Evolutionary conservation across 805 yeast species (phyloP).

Genomic region (Maudiozyma bulderi): DNA sequence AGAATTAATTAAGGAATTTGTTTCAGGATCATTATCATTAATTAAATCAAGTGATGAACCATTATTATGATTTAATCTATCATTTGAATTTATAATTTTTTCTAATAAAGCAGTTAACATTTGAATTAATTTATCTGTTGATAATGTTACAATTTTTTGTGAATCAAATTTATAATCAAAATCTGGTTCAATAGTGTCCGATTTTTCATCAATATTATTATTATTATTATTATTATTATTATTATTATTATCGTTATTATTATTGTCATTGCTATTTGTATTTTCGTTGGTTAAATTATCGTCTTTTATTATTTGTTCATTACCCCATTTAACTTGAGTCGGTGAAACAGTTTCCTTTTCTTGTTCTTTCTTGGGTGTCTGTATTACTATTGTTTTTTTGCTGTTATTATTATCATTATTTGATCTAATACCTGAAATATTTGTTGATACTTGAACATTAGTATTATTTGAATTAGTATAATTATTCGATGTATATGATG

Average conservation of each 20-base stretch:
- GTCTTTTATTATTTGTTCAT: background rate
- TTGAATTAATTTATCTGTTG: conserved; percentile 66
- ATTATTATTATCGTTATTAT: background rate
- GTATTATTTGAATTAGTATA: background rate
- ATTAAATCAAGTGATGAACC: background rate
- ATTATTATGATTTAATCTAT: conserved; percentile 40
- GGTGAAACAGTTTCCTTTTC: background rate
- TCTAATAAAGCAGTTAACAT: conserved; percentile 83
- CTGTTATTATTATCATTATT: background rate
- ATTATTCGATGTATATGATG: conserved; percentile 5
- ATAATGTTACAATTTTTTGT: conserved; percentile 63
- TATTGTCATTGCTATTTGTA: background rate
- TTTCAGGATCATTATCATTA: background rate
- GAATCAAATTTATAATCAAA: conserved; percentile 1
- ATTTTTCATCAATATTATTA: background rate
- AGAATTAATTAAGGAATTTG: conserved; percentile 8
- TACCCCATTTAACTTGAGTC: background rate
- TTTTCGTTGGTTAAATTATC: too few relatives aligned
- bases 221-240: background rate
- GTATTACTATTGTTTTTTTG: background rate
- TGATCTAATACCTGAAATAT: background rate
- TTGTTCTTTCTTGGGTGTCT: background rate
- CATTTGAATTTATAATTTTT: conserved; percentile 85
- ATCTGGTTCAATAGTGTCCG: background rate
- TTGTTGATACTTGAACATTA: background rate